Conservation (phyloP, 441 rosid genomes). For the Omphalea diandra region DNA sequence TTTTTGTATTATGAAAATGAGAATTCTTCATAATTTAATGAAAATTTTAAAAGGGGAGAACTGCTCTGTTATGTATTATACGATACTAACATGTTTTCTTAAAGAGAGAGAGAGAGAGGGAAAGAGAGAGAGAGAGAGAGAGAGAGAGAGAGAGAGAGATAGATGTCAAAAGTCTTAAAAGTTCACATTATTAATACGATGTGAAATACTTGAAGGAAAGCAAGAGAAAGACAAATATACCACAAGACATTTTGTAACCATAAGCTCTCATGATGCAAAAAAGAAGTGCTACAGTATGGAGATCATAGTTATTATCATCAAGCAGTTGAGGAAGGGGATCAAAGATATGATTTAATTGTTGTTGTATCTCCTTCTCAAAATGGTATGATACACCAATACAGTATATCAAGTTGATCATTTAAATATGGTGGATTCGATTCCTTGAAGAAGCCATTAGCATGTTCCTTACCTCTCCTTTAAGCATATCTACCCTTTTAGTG, state of each 20-base stretch:
- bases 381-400: slow-evolving; percentile 4
- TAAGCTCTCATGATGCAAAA: background rate
- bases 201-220: too few species aligned
- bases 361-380: background rate
- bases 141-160: too few species aligned
- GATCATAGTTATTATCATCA: background rate
- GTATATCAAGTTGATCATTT: slow-evolving; percentile 15
- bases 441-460: background rate
- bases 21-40: too few species aligned
- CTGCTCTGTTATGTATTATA: too few species aligned
- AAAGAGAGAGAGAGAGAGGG: too few species aligned
- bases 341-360: background rate
- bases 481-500: background rate
- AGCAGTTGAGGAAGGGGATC: background rate
- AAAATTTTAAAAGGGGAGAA: too few species aligned
- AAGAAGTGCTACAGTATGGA: background rate
- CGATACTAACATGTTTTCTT: too few species aligned
- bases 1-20: too few species aligned
- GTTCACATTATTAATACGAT: too few species aligned
- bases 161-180: too few species aligned
- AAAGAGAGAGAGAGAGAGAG: too few species aligned
- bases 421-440: background rate
- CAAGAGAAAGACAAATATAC: background rate
- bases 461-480: slow-evolving; percentile 8
- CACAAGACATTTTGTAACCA: slow-evolving; percentile 15